Conservation (phyloP, 2,329 filamentous ascomycete genomes). For the Tricladium varicosporioides region DNA sequence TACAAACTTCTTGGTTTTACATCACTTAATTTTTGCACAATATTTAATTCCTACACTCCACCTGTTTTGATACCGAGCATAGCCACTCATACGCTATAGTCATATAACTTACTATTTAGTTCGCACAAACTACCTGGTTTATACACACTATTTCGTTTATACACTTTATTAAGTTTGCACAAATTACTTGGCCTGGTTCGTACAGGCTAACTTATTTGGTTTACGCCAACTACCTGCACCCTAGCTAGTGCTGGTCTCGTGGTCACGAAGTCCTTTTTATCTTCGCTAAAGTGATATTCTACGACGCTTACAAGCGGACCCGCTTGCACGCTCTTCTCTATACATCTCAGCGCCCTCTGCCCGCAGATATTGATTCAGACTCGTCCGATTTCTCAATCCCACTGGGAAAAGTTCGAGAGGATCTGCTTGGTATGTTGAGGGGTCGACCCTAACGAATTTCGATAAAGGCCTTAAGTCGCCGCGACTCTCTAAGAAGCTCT, state of each 20-base stretch:
- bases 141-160: too few species aligned
- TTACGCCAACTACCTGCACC: too few species aligned
- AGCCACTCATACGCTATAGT: too few species aligned
- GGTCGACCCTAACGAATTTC: not conserved
- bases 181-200: too few species aligned
- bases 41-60: too few species aligned
- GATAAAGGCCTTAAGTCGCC: constrained; percentile 2
- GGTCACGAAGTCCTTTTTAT: constrained; percentile 1
- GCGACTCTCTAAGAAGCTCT: constrained; percentile 11
- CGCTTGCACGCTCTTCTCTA: not conserved
- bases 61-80: too few species aligned
- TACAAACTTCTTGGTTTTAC: too few species aligned
- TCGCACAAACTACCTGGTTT: too few species aligned
- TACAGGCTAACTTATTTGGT: too few species aligned
- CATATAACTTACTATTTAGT: too few species aligned
- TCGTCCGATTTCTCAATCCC: not conserved
- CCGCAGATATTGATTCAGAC: not conserved
- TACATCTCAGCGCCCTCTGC: not conserved
- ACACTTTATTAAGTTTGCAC: too few species aligned
- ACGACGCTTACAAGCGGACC: constrained; percentile 1
- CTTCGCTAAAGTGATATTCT: constrained; percentile 7
- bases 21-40: too few species aligned
- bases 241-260: not conserved
- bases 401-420: not conserved
- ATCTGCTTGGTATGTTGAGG: not conserved